These are phyloP conservation scores for Metschnikowia colocasiae DNA, from an alignment of 805 yeast species.

Conservation along the genomic window DNA sequence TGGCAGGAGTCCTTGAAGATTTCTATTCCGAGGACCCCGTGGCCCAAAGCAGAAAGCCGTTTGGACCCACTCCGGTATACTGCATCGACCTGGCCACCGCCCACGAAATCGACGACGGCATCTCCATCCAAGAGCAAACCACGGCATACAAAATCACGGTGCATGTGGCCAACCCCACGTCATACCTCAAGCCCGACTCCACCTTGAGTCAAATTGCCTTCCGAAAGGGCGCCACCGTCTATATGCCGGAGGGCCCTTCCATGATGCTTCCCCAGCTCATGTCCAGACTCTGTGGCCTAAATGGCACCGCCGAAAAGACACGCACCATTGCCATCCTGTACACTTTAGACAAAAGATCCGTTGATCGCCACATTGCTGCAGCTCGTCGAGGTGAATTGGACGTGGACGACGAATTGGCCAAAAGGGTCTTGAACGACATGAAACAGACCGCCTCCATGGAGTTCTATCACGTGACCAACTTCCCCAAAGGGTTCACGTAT, in stretches of 20 bases:
- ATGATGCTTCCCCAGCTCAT: constrained; percentile 69
- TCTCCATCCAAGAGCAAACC: constrained; percentile 48
- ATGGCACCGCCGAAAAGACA: constrained; percentile 38
- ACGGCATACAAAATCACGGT: constrained; percentile 47
- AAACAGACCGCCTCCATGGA: constrained; percentile 19
- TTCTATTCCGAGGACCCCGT: constrained; percentile 31
- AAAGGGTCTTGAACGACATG: constrained; percentile 17
- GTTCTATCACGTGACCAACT: constrained; percentile 24
- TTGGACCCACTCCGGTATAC: constrained; percentile 52
- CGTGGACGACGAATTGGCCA: constrained; percentile 8
- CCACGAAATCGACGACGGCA: constrained; percentile 91
- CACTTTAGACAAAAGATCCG: constrained; percentile 16
- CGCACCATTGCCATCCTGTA: constrained; percentile 43
- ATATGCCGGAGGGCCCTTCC: constrained; percentile 61
- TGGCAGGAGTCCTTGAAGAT: neutral
- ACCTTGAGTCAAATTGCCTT: constrained; percentile 53
- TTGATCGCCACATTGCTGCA: constrained; percentile 21
- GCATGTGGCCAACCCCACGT: constrained; percentile 86
- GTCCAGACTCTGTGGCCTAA: constrained; percentile 47
- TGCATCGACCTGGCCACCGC: constrained; percentile 83
- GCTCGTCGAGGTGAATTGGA: neutral
- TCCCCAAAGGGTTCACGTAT: constrained; percentile 52
- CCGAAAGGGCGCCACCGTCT: constrained; percentile 60
- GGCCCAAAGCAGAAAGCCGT: constrained; percentile 33
- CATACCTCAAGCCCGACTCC: constrained; percentile 47